Evolutionary conservation across 192 early-diverging fungal genomes (phyloP), one percentile per base, ranked within the genome.

Genomic region (Gaertneriomyces sp.): DNA sequence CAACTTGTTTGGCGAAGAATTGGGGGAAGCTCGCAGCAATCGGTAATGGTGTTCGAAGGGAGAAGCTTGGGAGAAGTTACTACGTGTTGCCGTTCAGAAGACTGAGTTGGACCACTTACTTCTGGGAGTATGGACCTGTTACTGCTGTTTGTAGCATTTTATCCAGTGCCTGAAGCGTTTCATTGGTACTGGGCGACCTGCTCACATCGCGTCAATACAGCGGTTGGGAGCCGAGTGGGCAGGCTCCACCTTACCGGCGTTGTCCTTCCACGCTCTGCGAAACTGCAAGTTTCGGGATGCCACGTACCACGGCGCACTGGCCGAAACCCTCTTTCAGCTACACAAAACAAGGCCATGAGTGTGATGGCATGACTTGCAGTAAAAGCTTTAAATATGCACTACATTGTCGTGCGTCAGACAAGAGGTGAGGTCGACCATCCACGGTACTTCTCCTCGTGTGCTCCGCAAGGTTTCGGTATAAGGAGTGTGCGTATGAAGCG

Each of bases 1-100:
- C 49, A 6, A 72, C 33, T 10, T 67, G 20, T 3, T 44, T 6
- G 20, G 20, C 57, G 42, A 72, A 67, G 4, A 72, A 40, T 39
- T 60, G 64, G 11, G 70, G 70, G 40, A 72, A 72, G 38, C 33
- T 61, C 47, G 58, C 60, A 11, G 19, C 38, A 39, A 72, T 61
- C n/a, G 70, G 70, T 44, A 53, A 42, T 4, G 69, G 17, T 3
- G 11, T 17, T 3, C 17, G 47, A 49, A 49, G 47, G 47, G 47
- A 33, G 25, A 33, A 33, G 25, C 47, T 49, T 49, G 47, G 12
- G 11, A 17, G 12, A 49, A 12, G 17, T 49, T 17, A 17, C 1
- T 17, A 49, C 11, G 11, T 49, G 47, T n/a, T 17, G 47, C 12
- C 47, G 47, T 12, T 3, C 47, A n/a, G 47, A 33, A 56, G 25